A percentile compares a stretch with the other conserved stretches of the same genome.
Conservation (phyloP, 805 yeast species). For the Nakazawaea wickerhamii region DNA sequence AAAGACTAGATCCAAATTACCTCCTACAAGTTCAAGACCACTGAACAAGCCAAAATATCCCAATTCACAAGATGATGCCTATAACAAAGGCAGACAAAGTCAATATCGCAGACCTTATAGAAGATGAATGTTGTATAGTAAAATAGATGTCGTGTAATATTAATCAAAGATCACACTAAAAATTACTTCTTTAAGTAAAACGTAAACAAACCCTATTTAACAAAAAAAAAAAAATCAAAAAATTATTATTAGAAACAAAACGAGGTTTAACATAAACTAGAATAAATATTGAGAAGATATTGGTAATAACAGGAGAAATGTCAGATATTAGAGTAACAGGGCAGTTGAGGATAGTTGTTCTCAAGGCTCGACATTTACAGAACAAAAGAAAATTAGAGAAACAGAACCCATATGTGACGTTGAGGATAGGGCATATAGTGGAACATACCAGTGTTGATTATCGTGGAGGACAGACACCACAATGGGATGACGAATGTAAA, state of each 20-base stretch:
- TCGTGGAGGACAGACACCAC: constrained; percentile 93
- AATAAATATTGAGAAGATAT: not conserved
- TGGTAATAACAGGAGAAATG: not conserved
- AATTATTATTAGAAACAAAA: not conserved
- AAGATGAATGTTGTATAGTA: not conserved
- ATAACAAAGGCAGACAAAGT: not conserved
- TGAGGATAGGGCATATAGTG: constrained; percentile 76
- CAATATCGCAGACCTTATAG: constrained; percentile 1
- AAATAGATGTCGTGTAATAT: not conserved
- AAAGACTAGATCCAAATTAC: constrained; percentile 8
- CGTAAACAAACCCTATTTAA: constrained; percentile 12
- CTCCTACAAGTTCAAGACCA: constrained; percentile 3
- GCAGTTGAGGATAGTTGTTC: constrained; percentile 66
- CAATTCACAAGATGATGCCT: not conserved
- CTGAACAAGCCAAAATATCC: constrained; percentile 1
- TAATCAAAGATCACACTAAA: too few species aligned
- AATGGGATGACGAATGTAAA: constrained; percentile 73
- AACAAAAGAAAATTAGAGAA: constrained; percentile 84
- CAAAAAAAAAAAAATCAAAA: constrained; percentile 1
- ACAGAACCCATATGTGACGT: constrained; percentile 86
- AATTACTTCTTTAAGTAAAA: constrained; percentile 11
- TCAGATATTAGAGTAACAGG: constrained; percentile 33
- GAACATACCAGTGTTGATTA: constrained; percentile 71
- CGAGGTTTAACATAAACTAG: not conserved
- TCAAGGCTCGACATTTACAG: constrained; percentile 80